phyloP scores from a whole-genome alignment of 805 yeast species.

The Candida sithepensis region DNA sequence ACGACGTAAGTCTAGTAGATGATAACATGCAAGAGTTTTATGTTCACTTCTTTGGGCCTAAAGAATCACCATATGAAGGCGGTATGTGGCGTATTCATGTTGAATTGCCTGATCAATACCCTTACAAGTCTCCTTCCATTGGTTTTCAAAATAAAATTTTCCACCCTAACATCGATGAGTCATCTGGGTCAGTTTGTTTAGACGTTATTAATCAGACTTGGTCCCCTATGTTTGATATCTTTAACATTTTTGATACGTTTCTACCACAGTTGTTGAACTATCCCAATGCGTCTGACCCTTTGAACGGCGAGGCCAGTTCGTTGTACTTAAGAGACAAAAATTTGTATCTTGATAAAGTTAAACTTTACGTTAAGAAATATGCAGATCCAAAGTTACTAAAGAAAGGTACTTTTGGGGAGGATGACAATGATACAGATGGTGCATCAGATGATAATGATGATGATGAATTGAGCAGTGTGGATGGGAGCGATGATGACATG shows the following conservation, averaged over 20 bases:
- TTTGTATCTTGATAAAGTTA: constrained; percentile 65
- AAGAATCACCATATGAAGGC: constrained; percentile 80
- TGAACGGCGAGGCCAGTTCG: constrained; percentile 86
- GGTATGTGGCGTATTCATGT: constrained; percentile 91
- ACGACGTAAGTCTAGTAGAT: constrained; percentile 77
- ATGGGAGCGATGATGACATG: constrained; percentile 17
- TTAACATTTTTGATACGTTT: constrained; percentile 88
- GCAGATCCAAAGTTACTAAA: constrained; percentile 42
- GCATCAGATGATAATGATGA: constrained; percentile 27
- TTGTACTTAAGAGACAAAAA: constrained; percentile 66
- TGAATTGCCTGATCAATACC: constrained; percentile 92
- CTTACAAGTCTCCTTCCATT: constrained; percentile 92
- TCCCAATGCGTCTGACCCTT: constrained; percentile 93
- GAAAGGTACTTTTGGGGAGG: constrained; percentile 24
- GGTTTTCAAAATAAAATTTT: constrained; percentile 89
- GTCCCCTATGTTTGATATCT: constrained; percentile 95
- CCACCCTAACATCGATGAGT: constrained; percentile 94
- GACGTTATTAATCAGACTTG: constrained; percentile 97
- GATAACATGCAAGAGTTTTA: constrained; percentile 84
- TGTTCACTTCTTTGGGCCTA: constrained; percentile 84
- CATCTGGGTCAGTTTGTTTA: constrained; percentile 86
- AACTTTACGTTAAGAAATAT: constrained; percentile 67
- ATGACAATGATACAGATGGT: constrained; percentile 26
- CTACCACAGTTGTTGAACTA: constrained; percentile 87
- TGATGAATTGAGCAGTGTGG: constrained; percentile 10